Evolutionary conservation across 2,329 filamentous ascomycete genomes (phyloP).

Genomic region (Pyrenophora graminea): DNA sequence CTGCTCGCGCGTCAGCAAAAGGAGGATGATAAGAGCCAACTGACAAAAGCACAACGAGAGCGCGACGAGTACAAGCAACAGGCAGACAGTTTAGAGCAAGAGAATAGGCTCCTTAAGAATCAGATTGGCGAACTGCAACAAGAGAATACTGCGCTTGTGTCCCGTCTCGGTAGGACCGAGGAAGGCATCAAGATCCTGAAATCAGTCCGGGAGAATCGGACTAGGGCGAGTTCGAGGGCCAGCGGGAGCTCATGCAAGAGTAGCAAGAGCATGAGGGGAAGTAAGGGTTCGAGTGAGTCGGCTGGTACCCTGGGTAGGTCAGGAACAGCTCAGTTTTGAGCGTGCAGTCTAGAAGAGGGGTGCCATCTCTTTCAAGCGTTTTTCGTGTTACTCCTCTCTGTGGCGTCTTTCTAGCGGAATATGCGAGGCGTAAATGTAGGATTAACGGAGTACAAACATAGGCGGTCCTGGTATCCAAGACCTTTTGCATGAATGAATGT

Average conservation of each 20-base stretch:
- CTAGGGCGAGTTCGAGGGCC: conserved; percentile 33
- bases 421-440: not conserved
- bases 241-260: conserved; percentile 31
- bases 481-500: too few relatives aligned
- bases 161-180: conserved; percentile 49
- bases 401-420: not conserved
- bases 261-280: conserved; percentile 23
- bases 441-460: too few relatives aligned
- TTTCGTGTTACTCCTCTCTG: not conserved
- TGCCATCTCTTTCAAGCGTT: too few relatives aligned
- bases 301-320: conserved; percentile 14
- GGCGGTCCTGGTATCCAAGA: too few relatives aligned
- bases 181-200: conserved; percentile 40
- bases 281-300: conserved; percentile 12
- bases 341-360: not conserved
- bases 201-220: conserved; percentile 34
- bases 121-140: conserved; percentile 61
- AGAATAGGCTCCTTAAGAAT: conserved; percentile 56
- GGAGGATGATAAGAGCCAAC: conserved; percentile 60
- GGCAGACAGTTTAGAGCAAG: conserved; percentile 52
- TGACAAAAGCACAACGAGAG: conserved; percentile 54
- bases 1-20: conserved; percentile 66
- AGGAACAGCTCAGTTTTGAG: conserved; percentile 15
- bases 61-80: conserved; percentile 52
- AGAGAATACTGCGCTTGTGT: conserved; percentile 60